Conservation (phyloP, 1,284 basidiomycete species). For the Cutaneotrichosporon sp. region DNA sequence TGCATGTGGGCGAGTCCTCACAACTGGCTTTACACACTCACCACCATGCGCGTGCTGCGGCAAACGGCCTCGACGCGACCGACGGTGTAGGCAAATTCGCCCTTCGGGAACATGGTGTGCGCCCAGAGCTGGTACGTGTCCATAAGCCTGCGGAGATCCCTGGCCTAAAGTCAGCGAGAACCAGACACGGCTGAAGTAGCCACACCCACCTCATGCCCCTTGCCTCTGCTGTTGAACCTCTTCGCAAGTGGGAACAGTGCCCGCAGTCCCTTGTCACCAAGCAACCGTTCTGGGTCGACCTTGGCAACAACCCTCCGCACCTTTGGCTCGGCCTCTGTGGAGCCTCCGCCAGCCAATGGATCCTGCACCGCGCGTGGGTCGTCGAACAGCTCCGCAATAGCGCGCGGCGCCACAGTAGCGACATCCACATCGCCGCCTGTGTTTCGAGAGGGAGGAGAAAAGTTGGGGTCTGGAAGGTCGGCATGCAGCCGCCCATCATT, state of each 20-base stretch:
- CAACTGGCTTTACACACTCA: too few species aligned
- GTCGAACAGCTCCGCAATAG: slow-evolving; percentile 1
- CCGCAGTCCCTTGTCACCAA: slow-evolving; percentile 70
- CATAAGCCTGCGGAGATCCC: slow-evolving; percentile 71
- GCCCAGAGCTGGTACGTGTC: slow-evolving; percentile 87
- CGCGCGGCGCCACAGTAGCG: slow-evolving; percentile 1
- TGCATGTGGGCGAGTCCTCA: too few species aligned
- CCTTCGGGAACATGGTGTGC: slow-evolving; percentile 81
- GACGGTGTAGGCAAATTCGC: slow-evolving; percentile 75
- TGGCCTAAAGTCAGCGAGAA: slow-evolving; percentile 51
- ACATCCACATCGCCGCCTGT: not conserved
- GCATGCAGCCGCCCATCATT: not conserved
- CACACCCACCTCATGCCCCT: slow-evolving; percentile 72
- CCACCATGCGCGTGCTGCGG: slow-evolving; percentile 74
- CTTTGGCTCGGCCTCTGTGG: slow-evolving; percentile 44
- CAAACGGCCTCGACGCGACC: slow-evolving; percentile 76
- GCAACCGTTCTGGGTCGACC: slow-evolving; percentile 66
- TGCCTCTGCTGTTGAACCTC: slow-evolving; percentile 71
- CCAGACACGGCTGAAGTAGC: not conserved
- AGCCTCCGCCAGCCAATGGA: slow-evolving; percentile 8
- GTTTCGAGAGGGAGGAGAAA: too few species aligned
- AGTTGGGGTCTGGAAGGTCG: too few species aligned
- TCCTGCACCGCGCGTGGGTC: slow-evolving; percentile 14
- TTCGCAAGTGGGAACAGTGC: slow-evolving; percentile 67
- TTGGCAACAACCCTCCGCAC: slow-evolving; percentile 57